Conservation (phyloP, 176 grass and related monocot species). For the Elaeis guineensis region DNA sequence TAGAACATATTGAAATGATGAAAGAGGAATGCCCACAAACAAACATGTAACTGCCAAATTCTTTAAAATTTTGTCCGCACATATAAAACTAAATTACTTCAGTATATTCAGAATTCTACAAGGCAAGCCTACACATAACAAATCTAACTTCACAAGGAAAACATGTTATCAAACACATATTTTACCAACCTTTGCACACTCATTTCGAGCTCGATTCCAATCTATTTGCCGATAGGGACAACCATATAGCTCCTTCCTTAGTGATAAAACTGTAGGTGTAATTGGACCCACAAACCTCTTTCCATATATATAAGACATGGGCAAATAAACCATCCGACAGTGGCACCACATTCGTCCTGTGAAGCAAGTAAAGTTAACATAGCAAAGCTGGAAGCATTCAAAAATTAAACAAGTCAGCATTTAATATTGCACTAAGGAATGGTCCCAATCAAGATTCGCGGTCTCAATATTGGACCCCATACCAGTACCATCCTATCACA, state of each 20-base stretch:
- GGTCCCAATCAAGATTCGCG: no score
- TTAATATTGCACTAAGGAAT: no score
- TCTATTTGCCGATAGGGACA: constrained; percentile 53
- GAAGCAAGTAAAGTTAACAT: constrained; percentile 5
- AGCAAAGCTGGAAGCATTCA: no score
- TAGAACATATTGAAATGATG: no score
- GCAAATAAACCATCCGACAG: constrained; percentile 93
- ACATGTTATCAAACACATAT: not conserved
- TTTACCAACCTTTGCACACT: constrained; percentile 84
- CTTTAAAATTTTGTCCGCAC: no score
- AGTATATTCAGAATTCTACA: not conserved
- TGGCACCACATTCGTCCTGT: constrained; percentile 95
- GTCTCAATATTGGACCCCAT: no score
- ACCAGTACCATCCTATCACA: no score
- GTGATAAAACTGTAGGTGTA: constrained; percentile 45
- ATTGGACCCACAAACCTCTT: constrained; percentile 81
- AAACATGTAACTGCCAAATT: no score
- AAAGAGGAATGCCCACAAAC: no score
- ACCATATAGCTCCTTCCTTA: constrained; percentile 73
- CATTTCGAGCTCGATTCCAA: constrained; percentile 86
- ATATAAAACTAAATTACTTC: no score
- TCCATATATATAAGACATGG: constrained; percentile 93
- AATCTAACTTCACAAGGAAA: not conserved
- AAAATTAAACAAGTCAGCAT: no score
- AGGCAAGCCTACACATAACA: not conserved